These are phyloP conservation scores for Candida xiaguanensis DNA, from an alignment of 805 yeast genomes.

Conservation along the genomic window DNA sequence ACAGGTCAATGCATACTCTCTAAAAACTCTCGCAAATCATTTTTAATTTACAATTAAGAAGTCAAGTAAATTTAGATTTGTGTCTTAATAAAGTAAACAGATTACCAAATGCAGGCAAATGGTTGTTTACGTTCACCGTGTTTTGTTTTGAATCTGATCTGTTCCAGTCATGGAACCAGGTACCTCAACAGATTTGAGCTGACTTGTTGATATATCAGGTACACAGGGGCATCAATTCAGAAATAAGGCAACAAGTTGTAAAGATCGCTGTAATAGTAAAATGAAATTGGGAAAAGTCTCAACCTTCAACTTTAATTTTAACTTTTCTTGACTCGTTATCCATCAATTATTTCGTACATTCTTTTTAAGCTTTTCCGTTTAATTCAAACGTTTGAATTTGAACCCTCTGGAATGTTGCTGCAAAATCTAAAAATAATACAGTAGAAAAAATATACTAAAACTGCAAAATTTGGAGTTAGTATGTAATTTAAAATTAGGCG, in stretches of 20 bases:
- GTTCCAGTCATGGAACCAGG: neutral
- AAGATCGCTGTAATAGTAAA: too few species aligned
- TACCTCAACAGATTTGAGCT: too few species aligned
- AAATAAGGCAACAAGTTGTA: too few species aligned
- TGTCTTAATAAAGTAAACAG: neutral
- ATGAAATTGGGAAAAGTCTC: too few species aligned
- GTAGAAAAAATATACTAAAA: neutral
- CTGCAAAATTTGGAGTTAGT: neutral
- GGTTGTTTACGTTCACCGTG: neutral
- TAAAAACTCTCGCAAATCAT: neutral
- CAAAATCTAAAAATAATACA: neutral
- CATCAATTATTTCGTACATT: too few species aligned
- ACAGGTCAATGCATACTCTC: neutral
- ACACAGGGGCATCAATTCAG: too few species aligned
- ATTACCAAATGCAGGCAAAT: neutral
- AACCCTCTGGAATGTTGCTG: neutral
- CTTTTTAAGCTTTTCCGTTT: too few species aligned
- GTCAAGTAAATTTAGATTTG: neutral
- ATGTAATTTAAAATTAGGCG: neutral
- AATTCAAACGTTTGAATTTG: too few species aligned
- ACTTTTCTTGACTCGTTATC: too few species aligned
- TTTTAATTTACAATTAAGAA: too few species aligned
- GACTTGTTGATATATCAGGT: neutral
- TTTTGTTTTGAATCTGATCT: neutral
- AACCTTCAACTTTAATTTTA: too few species aligned